These are phyloP conservation scores for Crithidia bombi DNA, from an alignment of 208 protist genomes.

Conservation along the genomic window DNA sequence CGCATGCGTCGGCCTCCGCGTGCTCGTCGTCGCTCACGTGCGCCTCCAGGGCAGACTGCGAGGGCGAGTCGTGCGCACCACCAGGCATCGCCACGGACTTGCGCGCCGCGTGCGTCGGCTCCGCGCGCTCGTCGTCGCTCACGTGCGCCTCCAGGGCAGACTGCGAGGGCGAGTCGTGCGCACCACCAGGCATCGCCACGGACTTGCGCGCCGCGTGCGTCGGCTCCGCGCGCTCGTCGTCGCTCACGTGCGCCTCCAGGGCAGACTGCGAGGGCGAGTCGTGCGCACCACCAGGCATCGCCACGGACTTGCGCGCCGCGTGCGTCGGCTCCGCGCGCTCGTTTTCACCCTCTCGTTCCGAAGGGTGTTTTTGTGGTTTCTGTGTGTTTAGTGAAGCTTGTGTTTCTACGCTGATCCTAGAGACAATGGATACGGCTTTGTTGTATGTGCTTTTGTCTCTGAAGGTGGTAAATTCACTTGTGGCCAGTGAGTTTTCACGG, in stretches of 20 bases:
- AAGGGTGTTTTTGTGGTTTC: not conserved
- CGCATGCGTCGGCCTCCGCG: not conserved
- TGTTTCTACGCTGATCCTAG: not conserved
- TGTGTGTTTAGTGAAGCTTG: not conserved
- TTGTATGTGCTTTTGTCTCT: too few relatives aligned
- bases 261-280: not conserved
- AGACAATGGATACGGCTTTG: too few relatives aligned
- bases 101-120: not conserved
- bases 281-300: not conserved
- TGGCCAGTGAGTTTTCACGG: too few relatives aligned
- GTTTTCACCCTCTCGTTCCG: conserved; percentile 3
- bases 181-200: not conserved
- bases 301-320: conserved; percentile 6
- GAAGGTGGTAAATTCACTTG: too few relatives aligned
- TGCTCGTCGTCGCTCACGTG: not conserved
- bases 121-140: conserved; percentile 10
- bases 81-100: conserved; percentile 4
- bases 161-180: not conserved
- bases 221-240: not conserved
- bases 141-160: not conserved
- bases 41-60: conserved; percentile 2
- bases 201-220: not conserved
- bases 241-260: conserved; percentile 4
- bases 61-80: not conserved
- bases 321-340: conserved; percentile 11